These are phyloP conservation scores for Wickerhamiella slavikovae DNA, from an alignment of 805 yeast species.

Conservation along the genomic window DNA sequence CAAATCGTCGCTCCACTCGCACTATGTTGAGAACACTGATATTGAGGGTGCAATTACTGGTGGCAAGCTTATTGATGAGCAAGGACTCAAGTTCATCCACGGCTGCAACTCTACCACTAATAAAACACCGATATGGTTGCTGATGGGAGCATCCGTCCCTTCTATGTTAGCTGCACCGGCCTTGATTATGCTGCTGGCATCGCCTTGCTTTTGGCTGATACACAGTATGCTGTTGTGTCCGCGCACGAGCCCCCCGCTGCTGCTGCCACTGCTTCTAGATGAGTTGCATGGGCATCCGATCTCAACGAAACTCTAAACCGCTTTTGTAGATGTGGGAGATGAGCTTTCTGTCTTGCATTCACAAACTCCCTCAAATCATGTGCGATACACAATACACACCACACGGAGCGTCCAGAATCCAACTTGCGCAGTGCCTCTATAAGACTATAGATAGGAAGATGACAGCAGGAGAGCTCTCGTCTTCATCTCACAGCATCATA, in stretches of 20 bases:
- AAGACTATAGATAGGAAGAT: too few species aligned
- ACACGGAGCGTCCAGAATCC: too few species aligned
- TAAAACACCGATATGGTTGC: slow-evolving; percentile 86
- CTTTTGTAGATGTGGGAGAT: too few species aligned
- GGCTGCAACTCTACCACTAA: slow-evolving; percentile 91
- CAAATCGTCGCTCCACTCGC: slow-evolving; percentile 88
- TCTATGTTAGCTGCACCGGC: slow-evolving; percentile 93
- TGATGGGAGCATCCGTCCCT: slow-evolving; percentile 95
- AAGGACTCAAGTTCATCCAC: slow-evolving; percentile 52
- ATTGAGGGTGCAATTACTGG: slow-evolving; percentile 94
- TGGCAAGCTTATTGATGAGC: slow-evolving; percentile 49
- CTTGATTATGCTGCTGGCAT: slow-evolving; percentile 94
- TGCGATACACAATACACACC: too few species aligned
- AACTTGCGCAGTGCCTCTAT: too few species aligned
- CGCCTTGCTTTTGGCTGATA: slow-evolving; percentile 89
- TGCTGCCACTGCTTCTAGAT: slow-evolving; percentile 31
- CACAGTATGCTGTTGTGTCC: slow-evolving; percentile 95
- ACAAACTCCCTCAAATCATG: too few species aligned
- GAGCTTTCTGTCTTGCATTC: too few species aligned
- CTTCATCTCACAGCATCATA: too few species aligned
- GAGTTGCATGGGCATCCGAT: slow-evolving; percentile 20
- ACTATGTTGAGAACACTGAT: slow-evolving; percentile 90
- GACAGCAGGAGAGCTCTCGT: too few species aligned
- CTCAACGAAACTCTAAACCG: too few species aligned
- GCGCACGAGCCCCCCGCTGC: slow-evolving; percentile 62